A percentile compares a stretch with the other conserved stretches of the same genome.
Evolutionary conservation across 2,329 filamentous ascomycete species (phyloP).

Genomic region (Penicillium italicum): DNA sequence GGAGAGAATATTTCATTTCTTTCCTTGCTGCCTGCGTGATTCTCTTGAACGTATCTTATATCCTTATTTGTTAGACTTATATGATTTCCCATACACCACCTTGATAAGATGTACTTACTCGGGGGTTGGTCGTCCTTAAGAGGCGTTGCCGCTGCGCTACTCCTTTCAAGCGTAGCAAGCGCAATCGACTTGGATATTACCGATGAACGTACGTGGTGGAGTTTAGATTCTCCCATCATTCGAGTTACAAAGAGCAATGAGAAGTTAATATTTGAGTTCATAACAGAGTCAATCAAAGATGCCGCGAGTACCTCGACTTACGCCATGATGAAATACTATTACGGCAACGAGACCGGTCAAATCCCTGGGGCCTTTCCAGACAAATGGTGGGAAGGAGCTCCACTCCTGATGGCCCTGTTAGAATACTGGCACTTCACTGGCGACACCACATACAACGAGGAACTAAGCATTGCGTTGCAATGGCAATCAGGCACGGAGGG

Average conservation of each 20-base stretch:
- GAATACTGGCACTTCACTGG: conserved; percentile 15
- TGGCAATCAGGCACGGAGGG: conserved; percentile 11
- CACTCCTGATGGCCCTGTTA: conserved; percentile 10
- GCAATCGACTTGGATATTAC: conserved; percentile 29
- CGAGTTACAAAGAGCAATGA: not conserved
- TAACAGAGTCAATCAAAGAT: conserved; percentile 13
- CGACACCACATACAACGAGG: conserved; percentile 12
- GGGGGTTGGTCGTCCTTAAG: not conserved
- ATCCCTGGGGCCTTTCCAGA: conserved; percentile 15
- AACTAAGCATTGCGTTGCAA: conserved; percentile 11
- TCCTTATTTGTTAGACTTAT: not conserved
- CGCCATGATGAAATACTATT: conserved; percentile 13
- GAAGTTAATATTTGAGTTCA: not conserved
- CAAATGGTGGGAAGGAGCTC: conserved; percentile 16
- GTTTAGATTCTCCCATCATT: not conserved
- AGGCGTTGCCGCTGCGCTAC: conserved; percentile 1
- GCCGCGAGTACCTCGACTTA: conserved; percentile 10
- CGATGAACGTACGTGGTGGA: conserved; percentile 22
- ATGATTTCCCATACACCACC: not conserved
- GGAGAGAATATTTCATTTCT: not conserved
- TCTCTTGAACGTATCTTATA: not conserved
- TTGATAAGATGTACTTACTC: conserved; percentile 10
- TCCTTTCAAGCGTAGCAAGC: conserved; percentile 4
- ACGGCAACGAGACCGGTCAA: conserved; percentile 11
- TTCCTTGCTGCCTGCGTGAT: not conserved